Conservation (phyloP, 2,329 filamentous ascomycete genomes). For the Calonectria crousiana region DNA sequence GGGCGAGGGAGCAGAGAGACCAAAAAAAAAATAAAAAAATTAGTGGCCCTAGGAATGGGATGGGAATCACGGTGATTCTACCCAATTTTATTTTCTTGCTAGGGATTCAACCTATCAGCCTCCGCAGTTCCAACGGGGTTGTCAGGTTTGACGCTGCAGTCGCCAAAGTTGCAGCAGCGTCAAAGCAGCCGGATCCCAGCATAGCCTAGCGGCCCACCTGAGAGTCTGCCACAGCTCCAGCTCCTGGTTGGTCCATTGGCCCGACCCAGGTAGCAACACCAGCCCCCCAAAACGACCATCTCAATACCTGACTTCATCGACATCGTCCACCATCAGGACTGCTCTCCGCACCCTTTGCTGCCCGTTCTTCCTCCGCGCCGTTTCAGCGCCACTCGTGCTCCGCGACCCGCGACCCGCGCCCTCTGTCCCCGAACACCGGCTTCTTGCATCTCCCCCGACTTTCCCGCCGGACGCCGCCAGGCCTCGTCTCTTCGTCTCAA, state of each 20-base stretch:
- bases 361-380: neutral
- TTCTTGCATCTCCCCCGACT: conserved; percentile 15
- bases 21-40: neutral
- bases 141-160: conserved; percentile 9
- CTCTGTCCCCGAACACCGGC: neutral
- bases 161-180: conserved; percentile 5
- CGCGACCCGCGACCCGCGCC: neutral
- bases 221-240: conserved; percentile 22
- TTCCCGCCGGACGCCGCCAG: conserved; percentile 29
- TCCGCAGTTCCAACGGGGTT: neutral
- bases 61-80: neutral
- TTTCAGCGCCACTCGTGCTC: neutral
- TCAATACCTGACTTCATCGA: conserved; percentile 24
- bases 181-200: conserved; percentile 12
- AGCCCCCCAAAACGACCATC: conserved; percentile 40
- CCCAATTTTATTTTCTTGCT: neutral
- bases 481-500: conserved; percentile 34
- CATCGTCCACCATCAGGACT: conserved; percentile 22
- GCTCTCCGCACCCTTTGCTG: neutral
- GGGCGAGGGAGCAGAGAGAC: neutral
- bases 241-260: conserved; percentile 43
- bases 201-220: conserved; percentile 25
- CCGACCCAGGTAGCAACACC: conserved; percentile 38
- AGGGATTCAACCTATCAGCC: neutral
- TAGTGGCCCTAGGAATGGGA: neutral